phyloP scores from a whole-genome alignment of 345 rosid genomes.

The Boechera stricta region DNA sequence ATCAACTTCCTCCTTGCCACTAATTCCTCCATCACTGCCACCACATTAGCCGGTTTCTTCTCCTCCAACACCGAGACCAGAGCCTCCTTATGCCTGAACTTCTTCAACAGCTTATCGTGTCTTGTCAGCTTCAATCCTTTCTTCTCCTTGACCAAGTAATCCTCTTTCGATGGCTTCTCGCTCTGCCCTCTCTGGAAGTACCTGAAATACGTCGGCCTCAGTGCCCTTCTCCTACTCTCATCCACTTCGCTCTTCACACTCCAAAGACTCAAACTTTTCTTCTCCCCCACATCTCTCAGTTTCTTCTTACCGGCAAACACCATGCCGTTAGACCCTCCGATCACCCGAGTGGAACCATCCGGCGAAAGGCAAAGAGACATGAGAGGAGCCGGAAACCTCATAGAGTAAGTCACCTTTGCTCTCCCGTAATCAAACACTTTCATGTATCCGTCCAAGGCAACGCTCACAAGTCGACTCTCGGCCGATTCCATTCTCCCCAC shows the following conservation, averaged over 20 bases:
- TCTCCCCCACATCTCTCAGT: slow-evolving; percentile 53
- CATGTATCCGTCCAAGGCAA: slow-evolving; percentile 89
- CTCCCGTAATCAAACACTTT: slow-evolving; percentile 84
- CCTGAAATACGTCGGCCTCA: slow-evolving; percentile 68
- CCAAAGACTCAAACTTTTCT: slow-evolving; percentile 45
- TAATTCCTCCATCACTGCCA: slow-evolving; percentile 92
- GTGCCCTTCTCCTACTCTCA: slow-evolving; percentile 52
- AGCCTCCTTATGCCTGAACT: slow-evolving; percentile 90
- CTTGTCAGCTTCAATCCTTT: slow-evolving; percentile 79
- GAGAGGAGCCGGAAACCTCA: slow-evolving; percentile 89
- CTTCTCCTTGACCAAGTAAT: slow-evolving; percentile 65
- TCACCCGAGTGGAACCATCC: slow-evolving; percentile 58
- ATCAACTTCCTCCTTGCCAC: slow-evolving; percentile 81
- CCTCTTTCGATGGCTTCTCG: slow-evolving; percentile 74
- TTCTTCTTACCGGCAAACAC: slow-evolving; percentile 79
- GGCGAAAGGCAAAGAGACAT: slow-evolving; percentile 76
- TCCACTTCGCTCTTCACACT: slow-evolving; percentile 52
- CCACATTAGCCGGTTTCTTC: slow-evolving; percentile 71
- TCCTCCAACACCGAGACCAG: slow-evolving; percentile 62
- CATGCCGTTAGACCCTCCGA: slow-evolving; percentile 77
- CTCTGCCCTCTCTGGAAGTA: slow-evolving; percentile 86
- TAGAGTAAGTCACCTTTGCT: slow-evolving; percentile 81
- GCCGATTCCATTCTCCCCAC: slow-evolving; percentile 56
- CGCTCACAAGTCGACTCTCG: slow-evolving; percentile 73
- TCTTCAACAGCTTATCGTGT: slow-evolving; percentile 85